A percentile compares a stretch with the other conserved stretches of the same genome.
phyloP scores from a whole-genome alignment of 2,329 filamentous ascomycete genomes.

The Sordariomycetes sp. region DNA sequence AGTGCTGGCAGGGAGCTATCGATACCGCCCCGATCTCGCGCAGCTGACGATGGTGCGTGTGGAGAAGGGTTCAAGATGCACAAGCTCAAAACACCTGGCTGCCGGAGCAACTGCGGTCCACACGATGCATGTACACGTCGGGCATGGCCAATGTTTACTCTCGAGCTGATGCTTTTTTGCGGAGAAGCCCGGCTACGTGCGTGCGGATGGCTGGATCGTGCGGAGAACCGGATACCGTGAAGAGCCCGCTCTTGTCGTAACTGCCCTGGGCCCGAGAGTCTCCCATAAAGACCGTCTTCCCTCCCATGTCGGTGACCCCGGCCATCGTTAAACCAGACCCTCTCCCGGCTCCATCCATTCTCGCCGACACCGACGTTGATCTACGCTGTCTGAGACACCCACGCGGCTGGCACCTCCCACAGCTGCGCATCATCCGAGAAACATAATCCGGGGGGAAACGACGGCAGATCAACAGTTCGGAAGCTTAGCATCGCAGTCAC shows the following conservation, averaged over 20 bases:
- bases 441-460: not conserved
- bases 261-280: not conserved
- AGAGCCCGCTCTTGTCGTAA: not conserved
- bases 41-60: not conserved
- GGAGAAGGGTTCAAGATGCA: not conserved
- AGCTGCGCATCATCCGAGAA: not conserved
- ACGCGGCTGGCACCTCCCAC: not conserved
- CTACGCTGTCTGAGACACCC: not conserved
- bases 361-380: not conserved
- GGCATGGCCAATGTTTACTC: not conserved
- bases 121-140: not conserved
- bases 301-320: not conserved
- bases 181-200: not conserved
- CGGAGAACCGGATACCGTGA: not conserved
- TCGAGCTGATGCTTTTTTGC: not conserved
- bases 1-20: not conserved
- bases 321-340: not conserved
- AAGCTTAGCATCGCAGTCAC: not conserved
- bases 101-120: not conserved
- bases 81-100: not conserved
- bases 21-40: not conserved
- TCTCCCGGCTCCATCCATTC: not conserved
- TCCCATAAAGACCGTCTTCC: not conserved
- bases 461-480: not conserved
- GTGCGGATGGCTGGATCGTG: not conserved